Base-by-base conservation (phyloP, 2,329 filamentous ascomycete genomes). In the Fusarium neocosmosporiellum region DNA sequence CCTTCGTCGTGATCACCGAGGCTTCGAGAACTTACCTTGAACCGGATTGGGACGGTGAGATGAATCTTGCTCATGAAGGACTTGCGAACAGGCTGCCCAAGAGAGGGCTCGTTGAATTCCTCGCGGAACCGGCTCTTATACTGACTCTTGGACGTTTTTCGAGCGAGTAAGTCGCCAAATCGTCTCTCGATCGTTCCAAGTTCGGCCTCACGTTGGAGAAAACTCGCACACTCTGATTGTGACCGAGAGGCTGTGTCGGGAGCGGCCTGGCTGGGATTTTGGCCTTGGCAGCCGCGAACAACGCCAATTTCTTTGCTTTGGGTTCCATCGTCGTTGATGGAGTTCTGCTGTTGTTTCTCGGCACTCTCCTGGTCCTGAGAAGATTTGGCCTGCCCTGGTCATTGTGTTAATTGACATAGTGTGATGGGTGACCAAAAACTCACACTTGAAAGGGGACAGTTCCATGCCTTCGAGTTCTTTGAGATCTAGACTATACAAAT, bases 71-170 rank as follows among this genome's bases (percentile, higher is more conserved):
- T 75, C 37, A 84, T 74, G 33, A 86, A 70, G 14, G 82, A 83
- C 11, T 67, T 73, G 54, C 75, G 66, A 27, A 27, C 16, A 6
- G 59, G 24, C 10, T 31, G 58, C 14, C 59, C 78, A 8, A 65
- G 65, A 9, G 43, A 22, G 8, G 41, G 27, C 7, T 50, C 37
- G 6, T 62, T 53, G 58, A 86, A 82, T 7, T 84, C 79, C 66
- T 87, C 85, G 11, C 74, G 79, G 71, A 86, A 87, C 22, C 79
- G 83, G 69, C 83, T 86, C 53, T 70, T 70, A 2, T 82, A 65
- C 13, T 76, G 78, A n/a, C 69, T 61, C 3, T 75, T 75, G 3
- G 74, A 76, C 37, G 80, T 80, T 31, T 77, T 80, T 4, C 77
- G 78, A 16, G 79, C 55, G 3, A 81, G 65, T 7, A 78, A 75